A percentile compares a stretch with the other conserved stretches of the same genome.
phyloP scores from a whole-genome alignment of 371 early-diverging fungal genomes.

The Chytridium lagenaria region DNA sequence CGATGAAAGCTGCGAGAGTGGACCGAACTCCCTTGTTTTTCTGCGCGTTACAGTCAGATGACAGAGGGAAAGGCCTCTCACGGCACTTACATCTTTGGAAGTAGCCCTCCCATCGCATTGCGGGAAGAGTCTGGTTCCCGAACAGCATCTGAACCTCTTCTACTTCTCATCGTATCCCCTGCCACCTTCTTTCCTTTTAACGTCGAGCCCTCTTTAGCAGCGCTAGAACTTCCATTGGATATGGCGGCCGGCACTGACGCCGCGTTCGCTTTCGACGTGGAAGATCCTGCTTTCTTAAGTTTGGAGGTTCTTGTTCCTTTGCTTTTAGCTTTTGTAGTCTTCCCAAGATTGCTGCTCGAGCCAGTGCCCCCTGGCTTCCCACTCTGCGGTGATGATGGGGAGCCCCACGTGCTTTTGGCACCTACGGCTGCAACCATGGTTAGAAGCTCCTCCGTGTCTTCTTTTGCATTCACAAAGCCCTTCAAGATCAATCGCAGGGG shows the following conservation, averaged over 20 bases:
- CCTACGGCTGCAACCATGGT: neutral
- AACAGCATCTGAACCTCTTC: neutral
- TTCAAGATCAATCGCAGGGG: too few species aligned
- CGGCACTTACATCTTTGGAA: slow-evolving; percentile 10
- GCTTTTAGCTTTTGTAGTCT: neutral
- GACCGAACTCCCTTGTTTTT: slow-evolving; percentile 8
- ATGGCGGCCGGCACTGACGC: neutral
- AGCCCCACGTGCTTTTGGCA: neutral
- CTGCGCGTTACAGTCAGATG: neutral
- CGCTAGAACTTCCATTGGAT: neutral
- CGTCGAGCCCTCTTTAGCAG: neutral
- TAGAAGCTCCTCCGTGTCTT: too few species aligned
- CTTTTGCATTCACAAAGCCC: too few species aligned
- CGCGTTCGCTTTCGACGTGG: neutral
- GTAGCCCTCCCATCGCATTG: neutral
- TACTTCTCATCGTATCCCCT: neutral
- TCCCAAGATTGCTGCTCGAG: neutral
- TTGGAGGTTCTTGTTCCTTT: neutral
- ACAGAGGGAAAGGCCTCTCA: neutral
- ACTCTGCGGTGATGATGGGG: neutral
- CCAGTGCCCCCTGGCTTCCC: neutral
- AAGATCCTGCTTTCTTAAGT: neutral
- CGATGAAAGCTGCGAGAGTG: neutral
- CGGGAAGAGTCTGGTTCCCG: neutral
- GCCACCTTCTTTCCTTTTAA: neutral